These are phyloP conservation scores for Triangularia verruculosa DNA, from an alignment of 2,329 filamentous ascomycete genomes.

Conservation along the genomic window DNA sequence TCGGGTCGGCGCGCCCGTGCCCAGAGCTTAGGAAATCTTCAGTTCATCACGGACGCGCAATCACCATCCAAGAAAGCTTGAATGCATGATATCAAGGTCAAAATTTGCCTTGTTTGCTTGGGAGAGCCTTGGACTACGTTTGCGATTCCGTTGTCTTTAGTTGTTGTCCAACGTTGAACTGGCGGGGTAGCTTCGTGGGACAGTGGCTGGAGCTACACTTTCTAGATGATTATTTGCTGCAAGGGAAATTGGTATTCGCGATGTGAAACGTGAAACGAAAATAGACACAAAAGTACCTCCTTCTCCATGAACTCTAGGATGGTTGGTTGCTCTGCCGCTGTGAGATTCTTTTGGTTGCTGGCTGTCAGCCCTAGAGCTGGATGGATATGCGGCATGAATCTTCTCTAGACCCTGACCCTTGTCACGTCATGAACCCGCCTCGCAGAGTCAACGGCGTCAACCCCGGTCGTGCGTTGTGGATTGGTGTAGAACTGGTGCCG, in stretches of 20 bases:
- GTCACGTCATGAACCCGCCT: not conserved
- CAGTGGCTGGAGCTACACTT: not conserved
- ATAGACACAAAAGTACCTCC: not conserved
- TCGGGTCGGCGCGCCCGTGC: not conserved
- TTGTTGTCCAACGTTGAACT: not conserved
- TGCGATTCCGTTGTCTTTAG: not conserved
- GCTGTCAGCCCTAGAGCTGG: not conserved
- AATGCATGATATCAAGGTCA: not conserved
- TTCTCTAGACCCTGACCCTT: not conserved
- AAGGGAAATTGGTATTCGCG: not conserved
- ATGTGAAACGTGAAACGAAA: not conserved
- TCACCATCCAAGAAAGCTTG: not conserved
- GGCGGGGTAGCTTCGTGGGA: not conserved
- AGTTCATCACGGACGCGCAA: not conserved
- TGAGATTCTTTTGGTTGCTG: not conserved
- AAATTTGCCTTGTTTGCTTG: not conserved
- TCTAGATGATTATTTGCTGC: not conserved
- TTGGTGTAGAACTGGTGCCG: not conserved
- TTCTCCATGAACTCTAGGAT: not conserved
- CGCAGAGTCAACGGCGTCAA: not conserved
- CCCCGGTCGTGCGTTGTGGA: not conserved
- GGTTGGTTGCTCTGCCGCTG: no score
- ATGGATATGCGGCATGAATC: not conserved
- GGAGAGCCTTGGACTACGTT: not conserved
- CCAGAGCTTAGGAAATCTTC: not conserved